Evolutionary conservation across 106 monocot species (phyloP).

Genomic region (Iris macrosiphon): DNA sequence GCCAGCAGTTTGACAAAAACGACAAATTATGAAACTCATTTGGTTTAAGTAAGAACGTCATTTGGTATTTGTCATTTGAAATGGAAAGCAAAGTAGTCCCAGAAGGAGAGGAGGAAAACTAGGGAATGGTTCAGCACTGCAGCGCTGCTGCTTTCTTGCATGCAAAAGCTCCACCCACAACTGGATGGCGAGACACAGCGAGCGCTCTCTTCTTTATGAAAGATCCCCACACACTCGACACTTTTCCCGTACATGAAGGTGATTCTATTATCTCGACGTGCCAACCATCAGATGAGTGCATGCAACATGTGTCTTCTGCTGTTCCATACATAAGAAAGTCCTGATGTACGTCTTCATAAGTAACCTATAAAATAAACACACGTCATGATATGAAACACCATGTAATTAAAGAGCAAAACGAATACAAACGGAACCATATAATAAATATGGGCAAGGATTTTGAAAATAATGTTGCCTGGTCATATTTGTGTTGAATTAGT

Average conservation of each 20-base stretch:
- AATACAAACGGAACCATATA: neutral
- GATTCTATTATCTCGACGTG: neutral
- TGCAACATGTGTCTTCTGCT: constrained; percentile 20
- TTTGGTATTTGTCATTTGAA: too few relatives aligned
- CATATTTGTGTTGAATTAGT: too few relatives aligned
- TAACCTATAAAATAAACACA: constrained; percentile 37
- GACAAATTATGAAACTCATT: too few relatives aligned
- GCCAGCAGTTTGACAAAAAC: too few relatives aligned
- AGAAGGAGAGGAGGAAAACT: too few relatives aligned
- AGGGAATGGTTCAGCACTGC: neutral
- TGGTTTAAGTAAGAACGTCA: too few relatives aligned
- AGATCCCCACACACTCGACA: neutral
- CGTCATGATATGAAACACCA: too few relatives aligned
- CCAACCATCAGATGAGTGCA: neutral
- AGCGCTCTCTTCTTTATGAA: neutral
- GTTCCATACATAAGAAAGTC: constrained; percentile 44
- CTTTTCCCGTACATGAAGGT: neutral
- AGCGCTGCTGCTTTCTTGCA: constrained; percentile 4
- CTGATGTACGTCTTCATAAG: constrained; percentile 60
- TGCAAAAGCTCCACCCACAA: neutral
- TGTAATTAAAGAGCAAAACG: too few relatives aligned
- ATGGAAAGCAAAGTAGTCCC: too few relatives aligned
- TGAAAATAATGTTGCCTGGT: too few relatives aligned
- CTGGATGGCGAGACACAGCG: neutral
- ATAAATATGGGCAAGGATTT: neutral